phyloP scores from a whole-genome alignment of 2,329 filamentous ascomycete species.

The Albophoma yamanashiensis region DNA sequence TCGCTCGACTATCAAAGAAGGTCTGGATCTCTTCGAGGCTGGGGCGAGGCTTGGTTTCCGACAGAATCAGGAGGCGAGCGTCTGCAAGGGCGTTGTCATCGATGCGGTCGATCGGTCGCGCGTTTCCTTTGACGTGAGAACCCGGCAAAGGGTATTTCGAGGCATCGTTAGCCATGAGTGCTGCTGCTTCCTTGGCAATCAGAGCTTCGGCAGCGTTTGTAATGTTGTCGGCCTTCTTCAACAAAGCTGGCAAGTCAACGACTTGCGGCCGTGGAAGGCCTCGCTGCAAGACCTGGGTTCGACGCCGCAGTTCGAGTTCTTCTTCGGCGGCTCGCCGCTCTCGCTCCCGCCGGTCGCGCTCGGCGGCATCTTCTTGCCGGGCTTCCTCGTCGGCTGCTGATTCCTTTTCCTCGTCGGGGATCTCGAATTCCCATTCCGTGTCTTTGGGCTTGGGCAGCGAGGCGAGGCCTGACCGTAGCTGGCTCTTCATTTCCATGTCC shows the following conservation, averaged over 20 bases:
- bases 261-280: conserved; percentile 65
- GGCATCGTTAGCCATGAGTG: conserved; percentile 76
- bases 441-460: conserved; percentile 87
- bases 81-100: conserved; percentile 62
- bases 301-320: conserved; percentile 68
- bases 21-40: conserved; percentile 39
- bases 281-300: conserved; percentile 86
- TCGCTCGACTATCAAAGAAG: conserved; percentile 42
- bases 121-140: conserved; percentile 50
- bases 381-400: conserved; percentile 31
- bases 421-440: conserved; percentile 85
- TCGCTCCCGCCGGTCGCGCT: conserved; percentile 69
- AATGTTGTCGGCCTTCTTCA: conserved; percentile 50
- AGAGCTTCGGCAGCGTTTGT: conserved; percentile 54
- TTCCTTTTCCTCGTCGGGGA: conserved; percentile 74
- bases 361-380: conserved; percentile 50
- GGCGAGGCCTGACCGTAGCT: conserved; percentile 63
- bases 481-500: conserved; percentile 56
- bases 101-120: conserved; percentile 50
- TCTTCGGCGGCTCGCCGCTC: conserved; percentile 62
- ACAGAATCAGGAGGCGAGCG: conserved; percentile 65
- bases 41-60: conserved; percentile 49
- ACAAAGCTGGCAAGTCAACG: conserved; percentile 59
- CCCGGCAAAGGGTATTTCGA: conserved; percentile 61
- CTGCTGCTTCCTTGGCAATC: conserved; percentile 67